phyloP scores from a whole-genome alignment of 1,139 yeast species.

The Kurtzmaniella natalensis region DNA sequence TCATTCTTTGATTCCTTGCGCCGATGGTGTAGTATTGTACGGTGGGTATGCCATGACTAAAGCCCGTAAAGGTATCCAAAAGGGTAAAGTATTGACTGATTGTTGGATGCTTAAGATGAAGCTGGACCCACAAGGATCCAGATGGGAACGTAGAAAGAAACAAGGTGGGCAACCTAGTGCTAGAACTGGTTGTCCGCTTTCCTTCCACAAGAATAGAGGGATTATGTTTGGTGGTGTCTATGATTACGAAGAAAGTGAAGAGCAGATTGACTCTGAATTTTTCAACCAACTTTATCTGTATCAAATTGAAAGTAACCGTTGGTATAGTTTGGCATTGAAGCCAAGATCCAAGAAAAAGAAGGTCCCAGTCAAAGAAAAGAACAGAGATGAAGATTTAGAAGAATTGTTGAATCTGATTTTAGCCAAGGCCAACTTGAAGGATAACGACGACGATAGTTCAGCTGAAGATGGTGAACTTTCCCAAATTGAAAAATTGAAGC shows the following conservation, averaged over 20 bases:
- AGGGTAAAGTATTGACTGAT: constrained; percentile 88
- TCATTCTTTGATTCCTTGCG: constrained; percentile 77
- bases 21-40: constrained; percentile 81
- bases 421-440: constrained; percentile 63
- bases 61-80: constrained; percentile 82
- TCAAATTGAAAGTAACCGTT: constrained; percentile 81
- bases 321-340: constrained; percentile 75
- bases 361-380: constrained; percentile 38
- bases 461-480: constrained; percentile 38
- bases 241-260: constrained; percentile 94
- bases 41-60: constrained; percentile 96
- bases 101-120: constrained; percentile 89
- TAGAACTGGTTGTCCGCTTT: constrained; percentile 93
- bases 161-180: constrained; percentile 89
- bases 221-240: constrained; percentile 93
- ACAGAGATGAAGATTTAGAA: constrained; percentile 77
- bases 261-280: constrained; percentile 78
- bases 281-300: constrained; percentile 79
- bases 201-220: constrained; percentile 87
- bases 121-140: constrained; percentile 67
- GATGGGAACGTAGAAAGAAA: constrained; percentile 87
- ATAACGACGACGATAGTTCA: constrained; percentile 53
- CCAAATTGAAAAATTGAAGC: constrained; percentile 36
- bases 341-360: constrained; percentile 53
- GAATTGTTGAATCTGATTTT: constrained; percentile 72